Evolutionary conservation across 1,284 basidiomycete genomes (phyloP).

Genomic region (Rhodotorula sp.): DNA sequence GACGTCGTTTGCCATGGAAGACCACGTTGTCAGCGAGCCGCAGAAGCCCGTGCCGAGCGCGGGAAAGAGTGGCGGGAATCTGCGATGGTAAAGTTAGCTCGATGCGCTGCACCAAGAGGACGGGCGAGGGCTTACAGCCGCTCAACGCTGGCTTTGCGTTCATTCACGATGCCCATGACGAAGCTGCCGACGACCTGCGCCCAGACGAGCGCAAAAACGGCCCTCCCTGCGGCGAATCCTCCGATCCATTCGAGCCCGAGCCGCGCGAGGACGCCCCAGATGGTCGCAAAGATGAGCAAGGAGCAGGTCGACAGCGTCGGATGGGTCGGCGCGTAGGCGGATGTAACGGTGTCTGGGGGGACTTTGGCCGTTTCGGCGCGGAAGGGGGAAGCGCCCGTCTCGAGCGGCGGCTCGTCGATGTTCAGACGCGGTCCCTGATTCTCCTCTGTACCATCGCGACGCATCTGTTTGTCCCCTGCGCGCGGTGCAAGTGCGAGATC

Average conservation of each 20-base stretch:
- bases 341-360: background rate
- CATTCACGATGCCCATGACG: conserved; percentile 72
- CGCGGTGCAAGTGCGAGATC: too few species aligned
- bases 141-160: conserved; percentile 26
- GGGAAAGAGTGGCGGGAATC: conserved; percentile 83
- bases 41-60: conserved; percentile 92
- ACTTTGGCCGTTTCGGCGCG: background rate
- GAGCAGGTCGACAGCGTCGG: conserved; percentile 42
- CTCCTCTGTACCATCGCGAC: too few species aligned
- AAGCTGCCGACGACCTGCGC: conserved; percentile 86
- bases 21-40: conserved; percentile 94
- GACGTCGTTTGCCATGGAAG: conserved; percentile 86
- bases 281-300: conserved; percentile 48
- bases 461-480: too few species aligned
- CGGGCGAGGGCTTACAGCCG: background rate
- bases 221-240: conserved; percentile 66
- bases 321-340: conserved; percentile 1
- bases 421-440: background rate
- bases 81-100: conserved; percentile 47
- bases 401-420: conserved; percentile 19
- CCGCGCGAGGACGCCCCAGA: conserved; percentile 52
- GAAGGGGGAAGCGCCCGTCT: conserved; percentile 5
- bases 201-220: conserved; percentile 83
- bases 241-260: conserved; percentile 51
- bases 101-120: too few species aligned